Evolutionary conservation across 345 rosid genomes (phyloP).

Genomic region (Citrus unshiu): DNA sequence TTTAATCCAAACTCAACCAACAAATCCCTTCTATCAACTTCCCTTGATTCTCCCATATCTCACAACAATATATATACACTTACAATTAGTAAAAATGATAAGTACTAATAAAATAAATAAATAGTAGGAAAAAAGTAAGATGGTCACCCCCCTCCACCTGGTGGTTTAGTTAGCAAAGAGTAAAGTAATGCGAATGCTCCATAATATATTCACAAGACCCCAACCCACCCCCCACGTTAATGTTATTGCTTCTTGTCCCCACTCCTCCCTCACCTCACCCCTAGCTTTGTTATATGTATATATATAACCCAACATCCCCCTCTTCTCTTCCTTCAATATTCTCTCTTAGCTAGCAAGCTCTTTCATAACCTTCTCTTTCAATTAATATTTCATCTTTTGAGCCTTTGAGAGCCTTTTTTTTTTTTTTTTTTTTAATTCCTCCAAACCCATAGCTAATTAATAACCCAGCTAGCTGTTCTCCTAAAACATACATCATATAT

Average conservation of each 20-base stretch:
- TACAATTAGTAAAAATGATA: background rate
- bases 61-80: background rate
- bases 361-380: too few relatives aligned
- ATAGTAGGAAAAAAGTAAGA: conserved; percentile 2
- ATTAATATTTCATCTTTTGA: too few relatives aligned
- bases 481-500: too few relatives aligned
- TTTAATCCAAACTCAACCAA: conserved; percentile 7
- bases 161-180: conserved; percentile 37
- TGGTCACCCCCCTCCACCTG: conserved; percentile 15
- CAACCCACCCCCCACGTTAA: conserved; percentile 48
- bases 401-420: too few relatives aligned
- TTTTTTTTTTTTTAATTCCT: background rate
- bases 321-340: background rate
- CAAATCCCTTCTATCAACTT: conserved; percentile 17
- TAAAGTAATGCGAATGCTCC: conserved; percentile 12
- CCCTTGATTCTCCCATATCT: conserved; percentile 16
- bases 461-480: too few relatives aligned
- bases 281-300: too few relatives aligned
- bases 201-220: conserved; percentile 8
- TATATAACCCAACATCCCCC: conserved; percentile 2
- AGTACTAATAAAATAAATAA: background rate
- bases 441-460: background rate
- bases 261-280: background rate
- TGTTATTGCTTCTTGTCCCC: conserved; percentile 14
- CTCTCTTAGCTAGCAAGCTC: background rate